phyloP scores from a whole-genome alignment of 345 rosid species.

The Durio zibethinus region DNA sequence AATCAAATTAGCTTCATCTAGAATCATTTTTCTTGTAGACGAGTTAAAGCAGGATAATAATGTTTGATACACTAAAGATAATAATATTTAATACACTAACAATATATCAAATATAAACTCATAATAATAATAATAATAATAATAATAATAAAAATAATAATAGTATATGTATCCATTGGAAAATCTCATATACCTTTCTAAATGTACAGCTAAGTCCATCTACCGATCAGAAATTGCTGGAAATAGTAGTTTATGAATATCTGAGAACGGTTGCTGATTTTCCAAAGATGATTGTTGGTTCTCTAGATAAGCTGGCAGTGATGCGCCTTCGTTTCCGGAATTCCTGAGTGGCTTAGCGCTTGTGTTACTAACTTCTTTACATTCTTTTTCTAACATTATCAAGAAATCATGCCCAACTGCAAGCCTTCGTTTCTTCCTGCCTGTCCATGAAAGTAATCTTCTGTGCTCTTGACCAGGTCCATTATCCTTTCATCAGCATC shows the following conservation, averaged over 20 bases:
- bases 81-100: too few species aligned
- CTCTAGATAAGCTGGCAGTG: conserved; percentile 21
- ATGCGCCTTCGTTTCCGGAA: conserved; percentile 32
- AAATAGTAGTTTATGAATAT: conserved; percentile 46
- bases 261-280: conserved; percentile 35
- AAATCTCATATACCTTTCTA: conserved; percentile 5
- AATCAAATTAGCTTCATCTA: neutral
- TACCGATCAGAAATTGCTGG: conserved; percentile 63
- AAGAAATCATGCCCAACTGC: conserved; percentile 69
- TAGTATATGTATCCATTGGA: neutral
- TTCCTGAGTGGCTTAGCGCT: conserved; percentile 27
- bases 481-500: conserved; percentile 62
- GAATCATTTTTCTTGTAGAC: neutral
- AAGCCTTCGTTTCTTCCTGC: conserved; percentile 71
- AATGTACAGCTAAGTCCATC: conserved; percentile 22
- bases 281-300: conserved; percentile 22
- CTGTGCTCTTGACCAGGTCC: conserved; percentile 63
- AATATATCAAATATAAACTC: too few species aligned
- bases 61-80: too few species aligned
- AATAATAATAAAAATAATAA: neutral
- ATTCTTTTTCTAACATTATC: conserved; percentile 66
- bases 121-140: too few species aligned
- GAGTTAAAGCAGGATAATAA: neutral
- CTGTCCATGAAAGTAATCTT: conserved; percentile 78
- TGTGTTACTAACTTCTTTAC: conserved; percentile 53